Percentiles rank a stretch among this genome's conserved stretches.
phyloP scores from a whole-genome alignment of 164 flowering plant species.

The Warburgia ugandensis region DNA sequence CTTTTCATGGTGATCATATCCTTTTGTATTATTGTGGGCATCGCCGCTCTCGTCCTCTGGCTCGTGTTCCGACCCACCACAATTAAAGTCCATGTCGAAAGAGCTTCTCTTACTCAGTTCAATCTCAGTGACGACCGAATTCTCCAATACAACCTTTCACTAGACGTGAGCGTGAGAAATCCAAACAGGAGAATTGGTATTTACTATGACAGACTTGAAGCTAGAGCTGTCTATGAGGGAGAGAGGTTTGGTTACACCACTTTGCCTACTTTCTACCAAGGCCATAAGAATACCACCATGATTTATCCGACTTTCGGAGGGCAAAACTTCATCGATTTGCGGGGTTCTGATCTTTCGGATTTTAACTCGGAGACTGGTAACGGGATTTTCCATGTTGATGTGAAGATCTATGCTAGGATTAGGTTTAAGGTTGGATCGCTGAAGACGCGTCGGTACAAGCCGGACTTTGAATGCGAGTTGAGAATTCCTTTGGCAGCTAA shows the following conservation, averaged over 20 bases:
- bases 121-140: slow-evolving; percentile 12
- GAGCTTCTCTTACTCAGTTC: slow-evolving; percentile 28
- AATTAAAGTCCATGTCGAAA: slow-evolving; percentile 25
- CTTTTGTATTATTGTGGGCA: slow-evolving; percentile 17
- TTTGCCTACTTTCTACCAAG: slow-evolving; percentile 29
- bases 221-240: slow-evolving; percentile 17
- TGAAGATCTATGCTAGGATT: slow-evolving; percentile 17
- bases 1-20: slow-evolving; percentile 18
- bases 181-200: slow-evolving; percentile 30
- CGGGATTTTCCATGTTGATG: slow-evolving; percentile 21
- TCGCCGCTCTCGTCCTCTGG: slow-evolving; percentile 30
- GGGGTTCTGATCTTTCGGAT: neutral
- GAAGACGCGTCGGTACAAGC: slow-evolving; percentile 16
- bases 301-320: slow-evolving; percentile 18
- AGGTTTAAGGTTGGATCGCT: slow-evolving; percentile 22
- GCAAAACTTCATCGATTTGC: neutral
- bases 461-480: slow-evolving; percentile 24
- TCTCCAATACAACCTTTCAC: slow-evolving; percentile 23
- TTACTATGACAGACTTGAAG: slow-evolving; percentile 31
- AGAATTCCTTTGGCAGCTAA: slow-evolving; percentile 18
- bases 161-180: slow-evolving; percentile 29
- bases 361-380: slow-evolving; percentile 17
- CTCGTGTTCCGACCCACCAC: slow-evolving; percentile 25
- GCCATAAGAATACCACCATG: slow-evolving; percentile 28
- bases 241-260: slow-evolving; percentile 9